Conservation (phyloP, 2,329 filamentous ascomycete genomes). For the Talaromyces atroroseus region DNA sequence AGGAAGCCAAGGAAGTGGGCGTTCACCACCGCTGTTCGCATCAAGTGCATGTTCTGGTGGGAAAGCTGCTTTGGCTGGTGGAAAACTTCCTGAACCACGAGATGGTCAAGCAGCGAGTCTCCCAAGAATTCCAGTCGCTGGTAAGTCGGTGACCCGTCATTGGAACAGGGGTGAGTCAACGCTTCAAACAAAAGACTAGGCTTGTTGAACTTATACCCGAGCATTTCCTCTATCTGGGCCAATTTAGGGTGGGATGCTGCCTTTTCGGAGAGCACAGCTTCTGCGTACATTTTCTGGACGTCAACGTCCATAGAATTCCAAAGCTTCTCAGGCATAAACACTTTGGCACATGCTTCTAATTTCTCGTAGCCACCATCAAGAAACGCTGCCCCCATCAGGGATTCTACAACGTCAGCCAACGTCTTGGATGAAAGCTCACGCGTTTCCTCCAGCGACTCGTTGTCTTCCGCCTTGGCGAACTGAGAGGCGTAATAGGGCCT, state of each 20-base stretch:
- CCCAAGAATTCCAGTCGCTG: slow-evolving; percentile 85
- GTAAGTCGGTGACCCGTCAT: slow-evolving; percentile 50
- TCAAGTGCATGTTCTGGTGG: slow-evolving; percentile 64
- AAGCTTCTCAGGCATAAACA: slow-evolving; percentile 58
- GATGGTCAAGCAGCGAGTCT: slow-evolving; percentile 74
- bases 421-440: slow-evolving; percentile 64
- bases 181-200: slow-evolving; percentile 68
- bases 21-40: slow-evolving; percentile 74
- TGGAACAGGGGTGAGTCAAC: slow-evolving; percentile 68
- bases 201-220: slow-evolving; percentile 68
- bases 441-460: slow-evolving; percentile 16
- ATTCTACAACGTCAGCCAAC: slow-evolving; percentile 81
- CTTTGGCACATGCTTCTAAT: slow-evolving; percentile 58
- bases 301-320: slow-evolving; percentile 48
- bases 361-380: slow-evolving; percentile 61
- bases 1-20: slow-evolving; percentile 73
- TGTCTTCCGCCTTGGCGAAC: slow-evolving; percentile 24
- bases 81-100: slow-evolving; percentile 64
- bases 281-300: slow-evolving; percentile 41
- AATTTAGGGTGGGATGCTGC: slow-evolving; percentile 38
- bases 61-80: slow-evolving; percentile 36
- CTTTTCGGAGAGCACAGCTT: slow-evolving; percentile 30
- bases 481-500: slow-evolving; percentile 55
- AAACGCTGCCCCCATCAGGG: slow-evolving; percentile 72
- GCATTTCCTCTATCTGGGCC: slow-evolving; percentile 54